These are phyloP conservation scores for Rhazya stricta DNA, from an alignment of 257 asterid genomes.

Conservation along the genomic window DNA sequence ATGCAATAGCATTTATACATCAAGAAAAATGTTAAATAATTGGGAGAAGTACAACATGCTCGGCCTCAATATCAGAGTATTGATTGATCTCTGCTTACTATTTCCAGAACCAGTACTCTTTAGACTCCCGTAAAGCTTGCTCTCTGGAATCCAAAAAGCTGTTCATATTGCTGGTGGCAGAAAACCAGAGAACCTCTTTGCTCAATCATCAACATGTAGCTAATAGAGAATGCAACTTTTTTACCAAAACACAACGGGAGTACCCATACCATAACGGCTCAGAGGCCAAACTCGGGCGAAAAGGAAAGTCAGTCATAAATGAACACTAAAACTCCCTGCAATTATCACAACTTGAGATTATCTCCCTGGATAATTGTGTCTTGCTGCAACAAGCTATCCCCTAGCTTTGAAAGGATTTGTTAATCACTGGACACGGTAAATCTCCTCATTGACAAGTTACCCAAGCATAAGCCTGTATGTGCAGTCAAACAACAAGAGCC, in stretches of 20 bases:
- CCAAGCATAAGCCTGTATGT: slow-evolving; percentile 9
- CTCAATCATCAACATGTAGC: slow-evolving; percentile 23
- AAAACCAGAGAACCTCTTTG: slow-evolving; percentile 7
- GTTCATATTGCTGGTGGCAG: slow-evolving; percentile 6
- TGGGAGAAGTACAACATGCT: slow-evolving; percentile 51
- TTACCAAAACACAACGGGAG: slow-evolving; percentile 25
- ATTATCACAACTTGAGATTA: slow-evolving; percentile 5
- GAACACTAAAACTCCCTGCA: slow-evolving; percentile 14
- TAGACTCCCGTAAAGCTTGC: slow-evolving; percentile 2
- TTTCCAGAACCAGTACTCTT: slow-evolving; percentile 10
- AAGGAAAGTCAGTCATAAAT: slow-evolving; percentile 17
- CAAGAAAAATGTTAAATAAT: slow-evolving; percentile 26
- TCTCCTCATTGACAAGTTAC: slow-evolving; percentile 19
- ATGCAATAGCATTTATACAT: slow-evolving; percentile 46
- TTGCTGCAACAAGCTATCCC: slow-evolving; percentile 11
- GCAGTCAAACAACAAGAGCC: slow-evolving; percentile 48
- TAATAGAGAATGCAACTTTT: slow-evolving; percentile 26
- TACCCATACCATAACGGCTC: slow-evolving; percentile 25
- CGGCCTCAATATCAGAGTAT: slow-evolving; percentile 19
- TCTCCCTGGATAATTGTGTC: background rate
- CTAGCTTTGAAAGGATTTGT: background rate
- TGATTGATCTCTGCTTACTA: slow-evolving; percentile 11
- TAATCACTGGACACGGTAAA: slow-evolving; percentile 17
- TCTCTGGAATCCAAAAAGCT: slow-evolving; percentile 7
- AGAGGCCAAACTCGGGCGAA: slow-evolving; percentile 20